These are phyloP conservation scores for Quercus suber DNA, from an alignment of 306 rosid genomes.

Conservation along the genomic window DNA sequence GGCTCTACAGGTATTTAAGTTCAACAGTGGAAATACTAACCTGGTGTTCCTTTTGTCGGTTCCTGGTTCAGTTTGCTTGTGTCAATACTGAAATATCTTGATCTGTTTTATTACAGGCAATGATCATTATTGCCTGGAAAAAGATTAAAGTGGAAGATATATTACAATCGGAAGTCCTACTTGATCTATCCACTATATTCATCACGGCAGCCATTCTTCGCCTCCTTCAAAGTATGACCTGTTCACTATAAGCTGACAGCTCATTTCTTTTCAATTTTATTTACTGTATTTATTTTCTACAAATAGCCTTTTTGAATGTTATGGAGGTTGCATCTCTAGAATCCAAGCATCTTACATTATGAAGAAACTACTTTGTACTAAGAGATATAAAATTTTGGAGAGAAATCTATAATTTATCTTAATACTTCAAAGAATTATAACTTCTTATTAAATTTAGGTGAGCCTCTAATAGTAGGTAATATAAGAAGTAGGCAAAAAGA, in stretches of 20 bases:
- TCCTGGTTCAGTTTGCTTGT: conserved; percentile 17
- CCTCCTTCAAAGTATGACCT: conserved; percentile 73
- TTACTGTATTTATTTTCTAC: not conserved
- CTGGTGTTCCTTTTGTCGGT: not conserved
- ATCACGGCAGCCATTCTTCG: conserved; percentile 94
- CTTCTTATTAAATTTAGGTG: conserved; percentile 7
- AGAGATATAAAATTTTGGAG: not conserved
- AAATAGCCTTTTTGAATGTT: not conserved
- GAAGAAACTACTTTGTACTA: not conserved
- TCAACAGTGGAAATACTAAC: conserved; percentile 17
- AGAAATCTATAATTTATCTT: conserved; percentile 7
- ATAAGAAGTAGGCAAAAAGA: conserved; percentile 12
- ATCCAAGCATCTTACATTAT: not conserved
- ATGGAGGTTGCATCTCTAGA: not conserved
- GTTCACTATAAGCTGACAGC: conserved; percentile 11
- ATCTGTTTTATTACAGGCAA: conserved; percentile 39
- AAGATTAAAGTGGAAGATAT: conserved; percentile 52
- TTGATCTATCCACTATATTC: conserved; percentile 76
- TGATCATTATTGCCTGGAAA: conserved; percentile 75
- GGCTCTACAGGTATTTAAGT: conserved; percentile 72
- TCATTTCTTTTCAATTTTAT: not conserved
- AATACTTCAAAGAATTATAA: conserved; percentile 5
- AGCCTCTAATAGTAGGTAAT: conserved; percentile 1
- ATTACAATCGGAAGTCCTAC: conserved; percentile 58
- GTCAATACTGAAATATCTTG: conserved; percentile 17